A percentile compares a stretch with the other conserved stretches of the same genome.
These are phyloP conservation scores for Penicillium occitanis DNA, from an alignment of 2,329 filamentous ascomycete genomes.

Conservation along the genomic window DNA sequence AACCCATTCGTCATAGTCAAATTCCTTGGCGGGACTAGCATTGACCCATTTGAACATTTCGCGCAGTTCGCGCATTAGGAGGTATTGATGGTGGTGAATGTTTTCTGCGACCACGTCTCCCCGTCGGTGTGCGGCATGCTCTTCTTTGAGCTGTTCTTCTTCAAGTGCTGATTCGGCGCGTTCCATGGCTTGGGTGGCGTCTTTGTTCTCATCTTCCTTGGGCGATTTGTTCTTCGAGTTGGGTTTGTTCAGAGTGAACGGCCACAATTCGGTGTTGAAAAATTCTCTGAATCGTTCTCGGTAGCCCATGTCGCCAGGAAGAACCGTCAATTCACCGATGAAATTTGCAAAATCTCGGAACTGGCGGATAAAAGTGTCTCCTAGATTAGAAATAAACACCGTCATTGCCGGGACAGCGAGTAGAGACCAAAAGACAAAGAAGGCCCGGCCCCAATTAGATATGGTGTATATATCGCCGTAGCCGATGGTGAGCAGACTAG, in stretches of 20 bases:
- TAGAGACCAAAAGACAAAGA: conserved; percentile 44
- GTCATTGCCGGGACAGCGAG: conserved; percentile 42
- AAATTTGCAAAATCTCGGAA: conserved; percentile 58
- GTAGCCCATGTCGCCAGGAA: conserved; percentile 51
- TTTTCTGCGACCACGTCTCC: conserved; percentile 49
- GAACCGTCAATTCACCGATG: conserved; percentile 55
- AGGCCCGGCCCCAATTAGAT: conserved; percentile 37
- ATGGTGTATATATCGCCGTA: conserved; percentile 39
- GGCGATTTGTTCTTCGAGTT: neutral
- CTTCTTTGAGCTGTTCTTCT: conserved; percentile 43
- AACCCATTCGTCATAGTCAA: conserved; percentile 48
- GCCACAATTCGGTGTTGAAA: conserved; percentile 7
- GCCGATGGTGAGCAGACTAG: conserved; percentile 42
- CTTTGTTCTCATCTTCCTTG: neutral
- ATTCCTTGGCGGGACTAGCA: conserved; percentile 35
- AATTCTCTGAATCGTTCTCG: conserved; percentile 28
- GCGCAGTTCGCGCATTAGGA: conserved; percentile 41
- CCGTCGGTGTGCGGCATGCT: conserved; percentile 41
- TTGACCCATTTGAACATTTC: conserved; percentile 41
- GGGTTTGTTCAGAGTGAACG: neutral
- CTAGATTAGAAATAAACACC: conserved; percentile 42
- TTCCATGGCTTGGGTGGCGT: conserved; percentile 23
- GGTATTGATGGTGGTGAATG: conserved; percentile 49
- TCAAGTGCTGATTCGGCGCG: conserved; percentile 40
- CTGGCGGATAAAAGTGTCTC: conserved; percentile 48